These are phyloP conservation scores for Gastrolobium villosum DNA, from an alignment of 306 rosid species.

Conservation along the genomic window DNA sequence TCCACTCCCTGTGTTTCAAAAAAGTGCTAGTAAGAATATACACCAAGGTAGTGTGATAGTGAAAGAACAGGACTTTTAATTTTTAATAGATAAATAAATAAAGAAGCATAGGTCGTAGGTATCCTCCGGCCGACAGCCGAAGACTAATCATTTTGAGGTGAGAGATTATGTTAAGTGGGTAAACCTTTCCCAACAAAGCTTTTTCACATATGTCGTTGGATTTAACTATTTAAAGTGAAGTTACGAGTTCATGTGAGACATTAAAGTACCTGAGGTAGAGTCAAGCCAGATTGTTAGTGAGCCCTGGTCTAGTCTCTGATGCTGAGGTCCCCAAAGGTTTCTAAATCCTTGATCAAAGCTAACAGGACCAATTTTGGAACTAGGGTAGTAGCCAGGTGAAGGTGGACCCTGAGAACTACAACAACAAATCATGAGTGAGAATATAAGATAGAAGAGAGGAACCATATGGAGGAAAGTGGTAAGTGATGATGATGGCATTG, in stretches of 20 bases:
- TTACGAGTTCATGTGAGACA: neutral
- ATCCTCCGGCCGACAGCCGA: no score
- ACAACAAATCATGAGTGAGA: slow-evolving; percentile 46
- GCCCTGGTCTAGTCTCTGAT: slow-evolving; percentile 75
- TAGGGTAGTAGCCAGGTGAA: slow-evolving; percentile 85
- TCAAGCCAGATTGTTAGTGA: slow-evolving; percentile 85
- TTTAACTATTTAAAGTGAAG: neutral
- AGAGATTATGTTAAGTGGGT: no score
- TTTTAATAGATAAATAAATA: neutral
- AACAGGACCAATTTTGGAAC: slow-evolving; percentile 65
- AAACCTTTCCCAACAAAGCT: no score
- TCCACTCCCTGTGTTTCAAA: slow-evolving; percentile 77
- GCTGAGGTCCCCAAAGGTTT: slow-evolving; percentile 91
- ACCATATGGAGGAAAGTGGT: slow-evolving; percentile 50
- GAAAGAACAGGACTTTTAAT: neutral
- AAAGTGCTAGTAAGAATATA: neutral
- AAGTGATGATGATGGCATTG: slow-evolving; percentile 54
- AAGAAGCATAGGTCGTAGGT: slow-evolving; percentile 17
- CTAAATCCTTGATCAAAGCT: slow-evolving; percentile 68
- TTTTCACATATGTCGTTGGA: no score
- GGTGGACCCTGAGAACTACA: slow-evolving; percentile 77
- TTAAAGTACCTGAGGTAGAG: slow-evolving; percentile 64
- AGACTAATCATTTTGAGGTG: no score
- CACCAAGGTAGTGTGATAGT: neutral
- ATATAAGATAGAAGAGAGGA: slow-evolving; percentile 53